phyloP scores from a whole-genome alignment of 2,329 filamentous ascomycete genomes.

The Colletotrichum horii region DNA sequence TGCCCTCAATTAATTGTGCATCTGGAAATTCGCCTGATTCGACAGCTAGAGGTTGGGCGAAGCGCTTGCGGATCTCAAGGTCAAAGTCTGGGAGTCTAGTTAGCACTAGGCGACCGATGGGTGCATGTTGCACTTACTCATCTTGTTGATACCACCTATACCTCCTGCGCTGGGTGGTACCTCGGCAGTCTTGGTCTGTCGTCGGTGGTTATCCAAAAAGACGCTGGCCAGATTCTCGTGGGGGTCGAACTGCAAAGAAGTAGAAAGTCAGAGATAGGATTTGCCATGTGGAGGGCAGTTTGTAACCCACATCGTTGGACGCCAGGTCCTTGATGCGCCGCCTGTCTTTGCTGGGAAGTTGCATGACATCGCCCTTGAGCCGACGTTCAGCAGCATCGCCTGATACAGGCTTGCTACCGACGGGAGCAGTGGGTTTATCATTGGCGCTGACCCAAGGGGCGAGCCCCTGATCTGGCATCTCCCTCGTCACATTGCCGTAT shows the following conservation, averaged over 20 bases:
- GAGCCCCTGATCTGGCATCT: conserved; percentile 71
- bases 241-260: conserved; percentile 52
- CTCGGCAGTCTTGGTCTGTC: conserved; percentile 56
- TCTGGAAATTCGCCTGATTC: conserved; percentile 76
- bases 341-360: conserved; percentile 69
- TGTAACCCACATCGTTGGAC: conserved; percentile 62
- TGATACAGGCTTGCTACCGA: conserved; percentile 65
- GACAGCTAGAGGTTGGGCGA: conserved; percentile 65
- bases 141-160: conserved; percentile 64
- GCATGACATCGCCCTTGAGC: conserved; percentile 74
- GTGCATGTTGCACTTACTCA: conserved; percentile 63
- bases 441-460: conserved; percentile 76
- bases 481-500: conserved; percentile 72
- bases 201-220: conserved; percentile 56
- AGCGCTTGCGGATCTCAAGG: conserved; percentile 71
- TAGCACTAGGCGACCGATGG: background rate
- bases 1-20: conserved; percentile 63
- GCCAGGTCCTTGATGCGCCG: conserved; percentile 70
- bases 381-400: conserved; percentile 70
- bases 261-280: conserved; percentile 25
- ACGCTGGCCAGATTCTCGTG: conserved; percentile 57
- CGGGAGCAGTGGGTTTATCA: conserved; percentile 65
- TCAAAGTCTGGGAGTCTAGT: conserved; percentile 58
- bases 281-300: background rate
- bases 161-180: conserved; percentile 73